Evolutionary conservation across 139 green algal genomes (phyloP).

Genomic region (Spirogloea muscicola): DNA sequence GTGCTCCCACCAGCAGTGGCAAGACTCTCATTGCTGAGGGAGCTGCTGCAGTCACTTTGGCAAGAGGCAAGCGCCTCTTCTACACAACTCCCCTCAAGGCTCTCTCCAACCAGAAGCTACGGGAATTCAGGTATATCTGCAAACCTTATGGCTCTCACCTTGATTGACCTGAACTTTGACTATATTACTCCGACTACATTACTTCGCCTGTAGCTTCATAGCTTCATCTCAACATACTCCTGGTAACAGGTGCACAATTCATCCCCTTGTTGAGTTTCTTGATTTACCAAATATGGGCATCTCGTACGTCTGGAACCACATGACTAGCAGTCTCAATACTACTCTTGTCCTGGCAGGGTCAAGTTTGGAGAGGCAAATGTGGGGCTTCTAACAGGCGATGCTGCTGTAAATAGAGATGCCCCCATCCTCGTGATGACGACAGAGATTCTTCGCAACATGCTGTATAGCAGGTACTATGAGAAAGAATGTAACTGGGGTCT

Average conservation of each 20-base stretch:
- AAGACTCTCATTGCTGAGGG: slow-evolving; percentile 96
- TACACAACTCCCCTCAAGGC: slow-evolving; percentile 87
- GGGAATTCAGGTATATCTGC: slow-evolving; percentile 71
- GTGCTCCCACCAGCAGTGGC: slow-evolving; percentile 88
- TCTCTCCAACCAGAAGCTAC: slow-evolving; percentile 82
- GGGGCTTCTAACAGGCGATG: slow-evolving; percentile 89
- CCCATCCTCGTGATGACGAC: slow-evolving; percentile 96
- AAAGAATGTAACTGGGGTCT: too few species aligned
- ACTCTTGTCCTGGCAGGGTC: slow-evolving; percentile 19
- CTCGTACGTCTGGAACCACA: too few species aligned
- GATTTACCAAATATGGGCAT: too few species aligned
- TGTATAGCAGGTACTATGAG: slow-evolving; percentile 78
- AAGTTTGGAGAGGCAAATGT: slow-evolving; percentile 57
- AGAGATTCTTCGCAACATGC: slow-evolving; percentile 97
- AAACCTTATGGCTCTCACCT: too few species aligned
- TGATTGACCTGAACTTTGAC: too few species aligned
- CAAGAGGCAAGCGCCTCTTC: slow-evolving; percentile 72
- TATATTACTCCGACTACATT: too few species aligned
- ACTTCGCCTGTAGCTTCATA: not conserved
- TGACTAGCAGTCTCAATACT: too few species aligned
- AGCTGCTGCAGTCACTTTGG: slow-evolving; percentile 69
- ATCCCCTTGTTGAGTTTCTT: too few species aligned
- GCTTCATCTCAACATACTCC: too few species aligned
- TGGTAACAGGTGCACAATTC: too few species aligned
- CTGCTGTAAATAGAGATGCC: slow-evolving; percentile 77